Evolutionary conservation across 805 yeast genomes (phyloP), one percentile per base, ranked within the genome.

Genomic region (Grigorovia jiainica): DNA sequence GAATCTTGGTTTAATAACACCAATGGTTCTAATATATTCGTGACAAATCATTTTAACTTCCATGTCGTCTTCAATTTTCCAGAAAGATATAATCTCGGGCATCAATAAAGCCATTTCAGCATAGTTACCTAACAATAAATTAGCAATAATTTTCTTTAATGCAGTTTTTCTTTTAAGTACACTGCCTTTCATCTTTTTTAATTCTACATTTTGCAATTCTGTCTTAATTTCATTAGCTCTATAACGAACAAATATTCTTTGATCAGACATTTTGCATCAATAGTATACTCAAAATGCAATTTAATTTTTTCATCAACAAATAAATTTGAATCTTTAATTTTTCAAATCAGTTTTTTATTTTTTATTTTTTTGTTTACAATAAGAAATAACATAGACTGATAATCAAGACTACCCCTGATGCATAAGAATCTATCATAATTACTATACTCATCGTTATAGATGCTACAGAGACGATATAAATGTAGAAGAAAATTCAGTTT

Each of bases 131-230:
- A 87, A 70, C 5, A 94, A 81, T 61, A 87, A 72, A 60, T 87
- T 89, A 34, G 95, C 90, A 7, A 89, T 70, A 21, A 87, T 73
- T 53, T 82, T 83, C 58, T 79, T 80, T 53, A 90, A 58, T 1
- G 79, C 71, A 9, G 66, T 63, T 50, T 72, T 76, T 37, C 58
- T 58, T 47, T 60, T 66, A n/a, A 61, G 43, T 3, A 51, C 56
- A 19, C 58, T 54, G 3, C 63, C 50, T 40, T 61, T 66, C 16
- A 64, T 51, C 50, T 68, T 70, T 55, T 67, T 71, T 45, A 65
- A 67, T 21, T 66, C 67, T 6, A 55, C 47, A 31, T 48, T 52
- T 25, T 64, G 63, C 11, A 63, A 39, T 43, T 63, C 67, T 3
- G 54, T 43, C 16, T 50, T 40, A 11, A 67, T 53, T 39, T 67